phyloP scores from a whole-genome alignment of 352 stramenopile species.

The Globisporangium echinulatum region DNA sequence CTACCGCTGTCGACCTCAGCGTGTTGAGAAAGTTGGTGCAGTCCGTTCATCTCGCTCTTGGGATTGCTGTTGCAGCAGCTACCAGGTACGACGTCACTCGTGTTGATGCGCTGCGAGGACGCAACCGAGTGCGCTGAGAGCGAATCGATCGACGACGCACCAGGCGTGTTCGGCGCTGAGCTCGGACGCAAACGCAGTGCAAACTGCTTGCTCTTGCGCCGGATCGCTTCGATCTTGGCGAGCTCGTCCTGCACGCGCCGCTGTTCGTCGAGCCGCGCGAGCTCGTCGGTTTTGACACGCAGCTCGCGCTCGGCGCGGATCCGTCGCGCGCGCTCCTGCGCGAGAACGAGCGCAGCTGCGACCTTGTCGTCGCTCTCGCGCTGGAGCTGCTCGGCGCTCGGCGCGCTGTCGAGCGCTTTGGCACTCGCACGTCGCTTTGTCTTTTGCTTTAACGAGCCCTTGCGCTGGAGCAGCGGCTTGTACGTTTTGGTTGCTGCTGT shows the following conservation, averaged over 20 bases:
- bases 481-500: too few relatives aligned
- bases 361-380: constrained; percentile 29
- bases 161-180: constrained; percentile 1
- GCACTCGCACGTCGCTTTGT: neutral
- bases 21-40: too few relatives aligned
- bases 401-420: neutral
- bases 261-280: constrained; percentile 14
- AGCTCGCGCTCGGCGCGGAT: constrained; percentile 26
- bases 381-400: constrained; percentile 11
- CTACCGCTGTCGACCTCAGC: neutral
- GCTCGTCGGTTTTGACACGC: constrained; percentile 15
- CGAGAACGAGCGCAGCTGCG: constrained; percentile 21
- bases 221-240: constrained; percentile 28
- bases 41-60: too few relatives aligned
- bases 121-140: neutral
- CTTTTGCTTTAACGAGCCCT: constrained; percentile 1
- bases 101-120: neutral
- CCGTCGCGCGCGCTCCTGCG: constrained; percentile 28
- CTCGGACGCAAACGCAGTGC: constrained; percentile 6
- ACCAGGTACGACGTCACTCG: neutral
- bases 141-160: neutral
- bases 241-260: constrained; percentile 30
- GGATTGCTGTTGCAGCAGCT: too few relatives aligned
- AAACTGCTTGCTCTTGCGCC: constrained; percentile 16
- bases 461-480: neutral